phyloP scores from a whole-genome alignment of 495 filamentous ascomycete genomes.

The Talaromyces liani region DNA sequence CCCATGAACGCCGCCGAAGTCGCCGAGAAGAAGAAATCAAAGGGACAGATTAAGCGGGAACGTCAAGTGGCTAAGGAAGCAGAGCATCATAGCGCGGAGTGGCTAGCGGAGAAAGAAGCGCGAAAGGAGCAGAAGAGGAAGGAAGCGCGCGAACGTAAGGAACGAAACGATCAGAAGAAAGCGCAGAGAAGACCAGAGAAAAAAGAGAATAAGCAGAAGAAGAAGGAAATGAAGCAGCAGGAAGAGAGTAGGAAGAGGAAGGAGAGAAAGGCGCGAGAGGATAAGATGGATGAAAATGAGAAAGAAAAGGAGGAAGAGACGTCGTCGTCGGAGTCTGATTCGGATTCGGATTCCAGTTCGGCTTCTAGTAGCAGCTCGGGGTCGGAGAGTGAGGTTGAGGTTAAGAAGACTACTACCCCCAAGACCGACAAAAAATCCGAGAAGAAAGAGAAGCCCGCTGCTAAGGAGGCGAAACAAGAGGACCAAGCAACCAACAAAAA shows the following conservation, averaged over 20 bases:
- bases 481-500: conserved; percentile 32
- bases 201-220: conserved; percentile 18
- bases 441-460: conserved; percentile 11
- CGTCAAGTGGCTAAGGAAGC: not conserved
- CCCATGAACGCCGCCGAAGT: conserved; percentile 4
- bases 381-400: conserved; percentile 1
- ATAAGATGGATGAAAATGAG: conserved; percentile 11
- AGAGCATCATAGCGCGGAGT: not conserved
- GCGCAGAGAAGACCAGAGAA: conserved; percentile 16
- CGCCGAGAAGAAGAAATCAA: conserved; percentile 7
- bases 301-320: conserved; percentile 12
- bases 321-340: conserved; percentile 1
- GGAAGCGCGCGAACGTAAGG: conserved; percentile 14
- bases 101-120: conserved; percentile 9
- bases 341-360: conserved; percentile 2
- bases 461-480: conserved; percentile 16
- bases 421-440: conserved; percentile 9
- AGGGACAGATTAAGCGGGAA: not conserved
- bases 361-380: not conserved
- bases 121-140: conserved; percentile 24
- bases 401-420: not conserved
- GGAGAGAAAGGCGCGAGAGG: conserved; percentile 11
- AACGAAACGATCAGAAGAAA: conserved; percentile 13
- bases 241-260: conserved; percentile 14
- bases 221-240: conserved; percentile 13